Evolutionary conservation across 1,139 yeast species (phyloP), one percentile per base, ranked within the genome.

Genomic region (Spathaspora sp.): DNA sequence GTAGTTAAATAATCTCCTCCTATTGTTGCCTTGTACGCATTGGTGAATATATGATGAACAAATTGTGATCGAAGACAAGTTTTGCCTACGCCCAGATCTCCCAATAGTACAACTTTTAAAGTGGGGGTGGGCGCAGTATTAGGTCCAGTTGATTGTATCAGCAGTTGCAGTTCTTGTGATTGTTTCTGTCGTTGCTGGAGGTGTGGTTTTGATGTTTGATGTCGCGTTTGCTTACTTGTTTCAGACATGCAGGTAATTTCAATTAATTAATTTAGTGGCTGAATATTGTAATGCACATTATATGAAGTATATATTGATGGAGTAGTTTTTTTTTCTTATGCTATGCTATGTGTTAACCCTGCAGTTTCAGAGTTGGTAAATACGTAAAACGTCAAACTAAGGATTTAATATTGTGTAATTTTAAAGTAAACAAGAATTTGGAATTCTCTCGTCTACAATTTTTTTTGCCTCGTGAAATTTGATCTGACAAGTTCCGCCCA

Each of bases 81-180:
- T 55, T 81, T 81, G 7, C 86, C 86, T 13, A 81, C 86, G 5
- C 82, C 81, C 65, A 78, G 80, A 59, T 81, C 84, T 4, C 86
- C 86, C 16, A 81, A 56, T 41, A 81, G 61, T 27, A 81, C 78
- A 45, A 81, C 82, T 61, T 81, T 80, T 37, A 78, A 59, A 2
- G 53, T 47, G 2, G 56, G 55, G 2, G 38, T 25, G 11, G 45
- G 41, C 11, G 36, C 9, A 3, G n/a, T 31, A 6, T 31, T 13
- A 26, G 29, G 17, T 25, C 15, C 17, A 23, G 11, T 15, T 27
- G 36, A n/a, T n/a, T n/a, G n/a, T n/a, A n/a, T n/a, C n/a, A n/a
- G n/a, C n/a, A n/a, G n/a, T n/a, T n/a, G n/a, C n/a, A n/a, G n/a
- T n/a, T n/a, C n/a, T n/a, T n/a, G n/a, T n/a, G n/a, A n/a, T n/a